Evolutionary conservation across 116 monocot species (phyloP).

Genomic region (Iris pallida): DNA sequence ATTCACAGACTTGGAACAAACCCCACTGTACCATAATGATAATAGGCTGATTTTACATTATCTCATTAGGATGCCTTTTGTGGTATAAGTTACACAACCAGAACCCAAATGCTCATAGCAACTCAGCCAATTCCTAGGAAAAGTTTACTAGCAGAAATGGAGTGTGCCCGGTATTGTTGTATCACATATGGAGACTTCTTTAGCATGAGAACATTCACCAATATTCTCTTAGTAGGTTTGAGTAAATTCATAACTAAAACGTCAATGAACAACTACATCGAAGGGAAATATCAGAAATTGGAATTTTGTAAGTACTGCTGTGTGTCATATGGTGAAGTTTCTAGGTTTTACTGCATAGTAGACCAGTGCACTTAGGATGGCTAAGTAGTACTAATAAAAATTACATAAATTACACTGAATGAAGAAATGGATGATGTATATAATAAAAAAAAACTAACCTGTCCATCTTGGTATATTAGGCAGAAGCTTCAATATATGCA

Average conservation of each 20-base stretch:
- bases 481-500: conserved; percentile 98
- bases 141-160: not conserved
- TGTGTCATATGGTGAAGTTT: too few relatives aligned
- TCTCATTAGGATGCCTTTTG: too few relatives aligned
- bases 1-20: too few relatives aligned
- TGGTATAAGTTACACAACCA: not conserved
- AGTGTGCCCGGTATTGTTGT: not conserved
- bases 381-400: not conserved
- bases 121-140: not conserved
- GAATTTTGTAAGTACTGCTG: not conserved
- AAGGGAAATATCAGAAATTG: conserved; percentile 2
- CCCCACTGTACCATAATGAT: too few relatives aligned
- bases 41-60: too few relatives aligned
- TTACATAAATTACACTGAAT: not conserved
- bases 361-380: too few relatives aligned
- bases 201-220: not conserved
- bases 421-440: not conserved
- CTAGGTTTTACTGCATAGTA: too few relatives aligned
- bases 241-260: not conserved
- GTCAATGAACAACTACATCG: not conserved
- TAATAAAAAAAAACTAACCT: conserved; percentile 36
- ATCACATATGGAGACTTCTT: not conserved
- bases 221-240: not conserved
- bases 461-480: conserved; percentile 98
- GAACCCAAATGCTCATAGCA: not conserved